A percentile compares a stretch with the other conserved stretches of the same genome.
These are phyloP conservation scores for Papilionanthe hybrid DNA, from an alignment of 116 monocot genomes.

Conservation along the genomic window DNA sequence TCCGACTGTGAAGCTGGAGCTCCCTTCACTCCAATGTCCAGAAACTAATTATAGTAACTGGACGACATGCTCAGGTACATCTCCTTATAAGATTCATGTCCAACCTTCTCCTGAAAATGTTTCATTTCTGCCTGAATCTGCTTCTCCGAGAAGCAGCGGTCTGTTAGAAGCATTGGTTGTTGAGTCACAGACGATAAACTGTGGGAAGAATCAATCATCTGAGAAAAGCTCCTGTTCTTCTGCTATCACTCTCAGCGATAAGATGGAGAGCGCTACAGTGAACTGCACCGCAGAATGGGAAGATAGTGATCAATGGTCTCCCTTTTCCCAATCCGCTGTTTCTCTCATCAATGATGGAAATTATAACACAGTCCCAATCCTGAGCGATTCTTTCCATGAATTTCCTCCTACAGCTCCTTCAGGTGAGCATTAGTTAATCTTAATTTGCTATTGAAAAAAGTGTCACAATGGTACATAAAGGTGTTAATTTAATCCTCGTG, in stretches of 20 bases:
- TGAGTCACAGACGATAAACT: slow-evolving; percentile 12
- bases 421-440: slow-evolving; percentile 8
- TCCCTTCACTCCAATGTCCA: slow-evolving; percentile 96
- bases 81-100: slow-evolving; percentile 16
- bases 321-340: slow-evolving; percentile 7
- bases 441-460: too few species aligned
- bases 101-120: slow-evolving; percentile 28
- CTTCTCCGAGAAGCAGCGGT: slow-evolving; percentile 18
- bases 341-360: neutral
- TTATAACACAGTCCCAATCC: neutral
- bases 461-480: too few species aligned
- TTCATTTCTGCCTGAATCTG: slow-evolving; percentile 16
- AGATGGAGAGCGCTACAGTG: slow-evolving; percentile 10
- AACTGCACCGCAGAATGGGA: slow-evolving; percentile 13
- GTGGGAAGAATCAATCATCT: slow-evolving; percentile 13
- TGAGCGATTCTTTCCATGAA: slow-evolving; percentile 11
- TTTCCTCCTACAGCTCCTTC: slow-evolving; percentile 10
- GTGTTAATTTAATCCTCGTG: too few species aligned
- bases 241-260: slow-evolving; percentile 4
- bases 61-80: slow-evolving; percentile 4
- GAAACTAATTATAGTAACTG: slow-evolving; percentile 27
- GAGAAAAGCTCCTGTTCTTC: slow-evolving; percentile 19
- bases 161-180: slow-evolving; percentile 31
- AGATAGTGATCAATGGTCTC: slow-evolving; percentile 16
- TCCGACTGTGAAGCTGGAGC: slow-evolving; percentile 60